Percentiles rank a stretch among this genome's conserved stretches.
Conservation (phyloP, 306 rosid genomes). For the Senna tora region DNA sequence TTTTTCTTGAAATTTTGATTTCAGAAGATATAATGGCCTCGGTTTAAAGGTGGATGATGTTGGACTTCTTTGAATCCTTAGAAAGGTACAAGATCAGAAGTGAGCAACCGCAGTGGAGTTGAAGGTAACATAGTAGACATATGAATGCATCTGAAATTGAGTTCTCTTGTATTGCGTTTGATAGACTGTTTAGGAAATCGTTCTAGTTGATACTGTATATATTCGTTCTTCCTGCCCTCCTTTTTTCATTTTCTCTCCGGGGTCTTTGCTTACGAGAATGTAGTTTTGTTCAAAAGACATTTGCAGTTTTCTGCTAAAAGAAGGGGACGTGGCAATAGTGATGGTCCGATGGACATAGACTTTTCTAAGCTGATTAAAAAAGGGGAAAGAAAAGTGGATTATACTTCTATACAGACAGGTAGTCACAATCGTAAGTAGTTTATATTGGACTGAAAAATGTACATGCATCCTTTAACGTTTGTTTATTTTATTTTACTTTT, state of each 20-base stretch:
- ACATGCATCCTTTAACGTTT: background rate
- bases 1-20: conserved; percentile 21
- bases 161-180: conserved; percentile 14
- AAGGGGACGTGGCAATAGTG: conserved; percentile 5
- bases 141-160: conserved; percentile 25
- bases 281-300: conserved; percentile 14
- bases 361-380: background rate
- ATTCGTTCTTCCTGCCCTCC: background rate
- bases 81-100: conserved; percentile 30
- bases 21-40: conserved; percentile 30
- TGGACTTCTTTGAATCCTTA: conserved; percentile 17
- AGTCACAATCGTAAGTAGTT: conserved; percentile 1
- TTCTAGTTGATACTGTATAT: conserved; percentile 23
- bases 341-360: background rate
- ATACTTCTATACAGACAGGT: background rate
- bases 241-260: background rate
- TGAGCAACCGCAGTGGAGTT: conserved; percentile 28
- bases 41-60: conserved; percentile 36
- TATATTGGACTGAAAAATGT: background rate
- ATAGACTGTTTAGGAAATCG: conserved; percentile 10
- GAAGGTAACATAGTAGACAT: background rate
- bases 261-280: background rate
- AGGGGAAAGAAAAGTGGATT: background rate
- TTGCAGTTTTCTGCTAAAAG: conserved; percentile 13
- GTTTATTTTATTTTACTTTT: background rate